Conservation (phyloP, 2,329 filamentous ascomycete genomes). For the Alternaria novae-zelandiae region DNA sequence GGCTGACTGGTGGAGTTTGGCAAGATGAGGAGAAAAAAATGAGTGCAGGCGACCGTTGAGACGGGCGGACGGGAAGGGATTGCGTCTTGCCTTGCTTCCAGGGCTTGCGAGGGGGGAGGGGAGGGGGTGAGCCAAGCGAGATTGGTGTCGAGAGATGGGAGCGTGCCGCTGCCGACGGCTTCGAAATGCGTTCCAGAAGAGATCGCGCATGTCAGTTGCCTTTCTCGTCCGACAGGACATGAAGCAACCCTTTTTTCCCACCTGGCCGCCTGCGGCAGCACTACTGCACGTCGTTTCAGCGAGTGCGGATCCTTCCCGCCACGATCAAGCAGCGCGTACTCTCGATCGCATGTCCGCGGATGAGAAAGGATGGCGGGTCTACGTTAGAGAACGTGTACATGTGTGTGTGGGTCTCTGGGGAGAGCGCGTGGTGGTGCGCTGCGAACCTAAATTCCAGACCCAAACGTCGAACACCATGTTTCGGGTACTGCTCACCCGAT, state of each 20-base stretch:
- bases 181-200: conserved; percentile 24
- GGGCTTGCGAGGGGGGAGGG: background rate
- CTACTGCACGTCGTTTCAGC: conserved; percentile 26
- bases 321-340: conserved; percentile 1
- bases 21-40: conserved; percentile 11
- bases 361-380: background rate
- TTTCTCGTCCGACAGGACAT: background rate
- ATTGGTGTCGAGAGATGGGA: conserved; percentile 12
- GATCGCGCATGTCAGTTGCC: conserved; percentile 1
- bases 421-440: background rate
- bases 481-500: conserved; percentile 15
- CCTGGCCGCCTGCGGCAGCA: conserved; percentile 8
- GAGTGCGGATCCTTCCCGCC: conserved; percentile 25
- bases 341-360: conserved; percentile 8
- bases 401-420: background rate
- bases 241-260: conserved; percentile 3
- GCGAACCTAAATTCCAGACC: conserved; percentile 8
- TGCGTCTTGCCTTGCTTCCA: conserved; percentile 6
- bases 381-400: background rate
- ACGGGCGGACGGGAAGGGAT: conserved; percentile 33
- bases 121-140: conserved; percentile 21
- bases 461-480: background rate
- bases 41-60: conserved; percentile 28
- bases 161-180: conserved; percentile 11
- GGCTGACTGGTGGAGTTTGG: conserved; percentile 10